These are phyloP conservation scores for Aspergillus melleus DNA, from an alignment of 2,329 filamentous ascomycete species.

Conservation along the genomic window DNA sequence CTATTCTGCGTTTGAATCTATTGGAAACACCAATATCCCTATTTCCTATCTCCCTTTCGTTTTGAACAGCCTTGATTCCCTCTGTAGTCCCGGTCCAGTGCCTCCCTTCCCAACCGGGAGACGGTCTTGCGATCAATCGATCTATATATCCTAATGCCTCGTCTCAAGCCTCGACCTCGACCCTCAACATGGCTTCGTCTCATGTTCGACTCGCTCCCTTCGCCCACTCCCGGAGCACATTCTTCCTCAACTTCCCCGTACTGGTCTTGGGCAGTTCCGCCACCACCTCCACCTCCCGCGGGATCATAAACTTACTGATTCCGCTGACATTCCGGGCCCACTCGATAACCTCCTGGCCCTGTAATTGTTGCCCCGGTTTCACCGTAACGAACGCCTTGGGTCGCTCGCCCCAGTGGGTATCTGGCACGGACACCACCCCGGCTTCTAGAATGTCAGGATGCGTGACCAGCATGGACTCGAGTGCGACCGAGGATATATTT, in stretches of 20 bases:
- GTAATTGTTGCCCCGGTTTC: slow-evolving; percentile 63
- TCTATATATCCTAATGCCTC: not conserved
- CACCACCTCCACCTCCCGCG: slow-evolving; percentile 73
- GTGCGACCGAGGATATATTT: slow-evolving; percentile 91
- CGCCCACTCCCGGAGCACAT: slow-evolving; percentile 83
- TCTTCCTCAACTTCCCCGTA: slow-evolving; percentile 97
- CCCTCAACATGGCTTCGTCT: not conserved
- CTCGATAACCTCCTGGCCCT: slow-evolving; percentile 69
- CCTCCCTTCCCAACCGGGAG: slow-evolving; percentile 6
- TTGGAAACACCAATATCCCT: not conserved
- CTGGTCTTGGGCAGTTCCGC: slow-evolving; percentile 90
- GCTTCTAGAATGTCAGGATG: slow-evolving; percentile 90
- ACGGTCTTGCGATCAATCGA: not conserved
- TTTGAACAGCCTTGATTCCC: not conserved
- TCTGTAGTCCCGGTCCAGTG: not conserved
- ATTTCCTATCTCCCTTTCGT: not conserved
- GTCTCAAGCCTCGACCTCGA: too few relatives aligned
- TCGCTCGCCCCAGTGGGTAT: slow-evolving; percentile 93
- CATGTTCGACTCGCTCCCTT: slow-evolving; percentile 45
- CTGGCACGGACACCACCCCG: slow-evolving; percentile 82
- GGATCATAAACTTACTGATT: slow-evolving; percentile 90
- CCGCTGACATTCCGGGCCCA: slow-evolving; percentile 81
- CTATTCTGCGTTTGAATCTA: too few relatives aligned
- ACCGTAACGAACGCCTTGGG: slow-evolving; percentile 91
- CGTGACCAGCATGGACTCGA: slow-evolving; percentile 84